phyloP scores from a whole-genome alignment of 352 stramenopile species.

The Phytophthora multivora region DNA sequence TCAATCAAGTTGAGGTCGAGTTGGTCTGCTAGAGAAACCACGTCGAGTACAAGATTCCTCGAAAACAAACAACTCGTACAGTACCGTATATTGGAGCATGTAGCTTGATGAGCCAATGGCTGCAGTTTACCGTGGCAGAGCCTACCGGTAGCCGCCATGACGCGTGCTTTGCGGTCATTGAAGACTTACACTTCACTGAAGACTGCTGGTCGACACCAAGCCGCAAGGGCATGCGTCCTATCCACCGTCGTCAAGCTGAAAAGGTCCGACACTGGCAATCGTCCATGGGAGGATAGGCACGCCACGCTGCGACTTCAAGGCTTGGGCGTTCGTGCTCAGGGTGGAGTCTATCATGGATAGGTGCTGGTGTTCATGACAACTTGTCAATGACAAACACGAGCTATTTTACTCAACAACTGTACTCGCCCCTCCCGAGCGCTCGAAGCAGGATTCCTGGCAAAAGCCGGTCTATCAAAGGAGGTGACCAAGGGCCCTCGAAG shows the following conservation, averaged over 20 bases:
- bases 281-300: slow-evolving; percentile 6
- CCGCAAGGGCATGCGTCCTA: not conserved
- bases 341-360: too few species aligned
- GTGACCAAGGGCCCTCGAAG: slow-evolving; percentile 1
- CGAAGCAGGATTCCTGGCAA: slow-evolving; percentile 12
- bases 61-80: too few species aligned
- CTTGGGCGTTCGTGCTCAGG: slow-evolving; percentile 1
- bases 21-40: too few species aligned
- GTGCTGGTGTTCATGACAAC: too few species aligned
- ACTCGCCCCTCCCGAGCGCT: not conserved
- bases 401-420: too few species aligned
- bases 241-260: slow-evolving; percentile 13
- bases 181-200: too few species aligned
- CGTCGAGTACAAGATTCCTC: too few species aligned
- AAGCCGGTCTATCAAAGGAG: slow-evolving; percentile 11
- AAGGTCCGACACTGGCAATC: slow-evolving; percentile 3
- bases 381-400: too few species aligned
- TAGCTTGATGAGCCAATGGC: not conserved
- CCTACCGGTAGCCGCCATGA: too few species aligned
- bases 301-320: slow-evolving; percentile 8
- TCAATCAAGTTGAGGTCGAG: too few species aligned
- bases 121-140: too few species aligned
- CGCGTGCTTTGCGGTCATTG: not conserved
- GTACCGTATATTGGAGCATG: too few species aligned
- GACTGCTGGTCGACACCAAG: not conserved